Evolutionary conservation across 1,284 basidiomycete species (phyloP).

Genomic region (Neotropicomus parvogracilis): DNA sequence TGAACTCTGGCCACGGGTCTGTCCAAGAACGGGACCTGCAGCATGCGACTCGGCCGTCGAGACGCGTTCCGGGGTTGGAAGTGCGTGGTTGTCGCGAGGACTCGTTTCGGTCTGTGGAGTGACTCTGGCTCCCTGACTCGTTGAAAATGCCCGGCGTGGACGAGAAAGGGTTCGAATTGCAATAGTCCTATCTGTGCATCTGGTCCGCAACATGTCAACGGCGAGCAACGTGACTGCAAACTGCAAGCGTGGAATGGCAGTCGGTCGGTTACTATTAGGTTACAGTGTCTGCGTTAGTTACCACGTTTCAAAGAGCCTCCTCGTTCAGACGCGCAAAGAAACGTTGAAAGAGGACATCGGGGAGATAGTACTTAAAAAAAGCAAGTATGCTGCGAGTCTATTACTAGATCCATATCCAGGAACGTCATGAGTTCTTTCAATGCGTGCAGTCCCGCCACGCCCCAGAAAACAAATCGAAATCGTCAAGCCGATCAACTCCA

Average conservation of each 20-base stretch:
- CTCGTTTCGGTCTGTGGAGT: conserved; percentile 1
- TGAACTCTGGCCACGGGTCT: conserved; percentile 2
- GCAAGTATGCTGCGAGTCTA: conserved; percentile 21
- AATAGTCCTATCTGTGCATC: not conserved
- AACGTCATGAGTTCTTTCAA: conserved; percentile 12
- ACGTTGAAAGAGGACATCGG: no score
- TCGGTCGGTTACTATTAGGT: not conserved
- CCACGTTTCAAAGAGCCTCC: no score
- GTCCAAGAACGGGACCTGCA: not conserved
- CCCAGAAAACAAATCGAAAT: not conserved
- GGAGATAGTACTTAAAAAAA: conserved; percentile 13
- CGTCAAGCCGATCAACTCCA: conserved; percentile 56
- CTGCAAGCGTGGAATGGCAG: conserved; percentile 1
- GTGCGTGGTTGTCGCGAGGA: conserved; percentile 1
- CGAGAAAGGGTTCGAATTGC: conserved; percentile 9
- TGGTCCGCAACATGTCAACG: conserved; percentile 18
- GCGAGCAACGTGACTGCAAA: not conserved
- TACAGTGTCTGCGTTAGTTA: no score
- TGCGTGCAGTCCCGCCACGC: not conserved
- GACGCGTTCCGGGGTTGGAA: conserved; percentile 4
- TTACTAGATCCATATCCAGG: conserved; percentile 15
- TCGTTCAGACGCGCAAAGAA: no score
- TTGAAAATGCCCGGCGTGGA: conserved; percentile 10
- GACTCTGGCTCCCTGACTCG: not conserved
- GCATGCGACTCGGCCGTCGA: conserved; percentile 1